Evolutionary conservation across 345 rosid genomes (phyloP).

Genomic region (Euphorbia pulcherrima): DNA sequence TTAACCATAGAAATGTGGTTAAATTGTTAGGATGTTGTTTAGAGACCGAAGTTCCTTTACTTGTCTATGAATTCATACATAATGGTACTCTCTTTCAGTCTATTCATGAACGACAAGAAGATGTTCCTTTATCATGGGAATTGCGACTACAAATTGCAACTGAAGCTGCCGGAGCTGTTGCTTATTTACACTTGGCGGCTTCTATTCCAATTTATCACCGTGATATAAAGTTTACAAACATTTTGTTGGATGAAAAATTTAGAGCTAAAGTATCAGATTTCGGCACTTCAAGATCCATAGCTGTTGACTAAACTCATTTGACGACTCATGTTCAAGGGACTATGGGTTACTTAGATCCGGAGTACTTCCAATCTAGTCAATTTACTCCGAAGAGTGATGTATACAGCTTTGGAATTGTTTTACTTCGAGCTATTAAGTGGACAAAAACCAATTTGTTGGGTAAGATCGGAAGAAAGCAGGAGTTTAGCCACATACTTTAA

Average conservation of each 20-base stretch:
- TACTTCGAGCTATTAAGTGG: background rate
- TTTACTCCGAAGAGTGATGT: slow-evolving; percentile 1
- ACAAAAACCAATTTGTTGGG: background rate
- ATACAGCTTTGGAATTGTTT: background rate
- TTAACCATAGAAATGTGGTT: slow-evolving; percentile 9
- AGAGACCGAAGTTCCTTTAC: no score
- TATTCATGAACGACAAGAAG: background rate
- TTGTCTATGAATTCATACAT: no score
- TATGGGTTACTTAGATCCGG: slow-evolving; percentile 3
- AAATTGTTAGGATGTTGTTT: slow-evolving; percentile 4
- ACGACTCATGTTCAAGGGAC: slow-evolving; percentile 3
- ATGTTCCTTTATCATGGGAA: slow-evolving; percentile 3
- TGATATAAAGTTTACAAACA: slow-evolving; percentile 4
- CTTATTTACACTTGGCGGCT: slow-evolving; percentile 3
- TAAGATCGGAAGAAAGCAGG: background rate
- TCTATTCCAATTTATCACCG: background rate
- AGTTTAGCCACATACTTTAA: background rate
- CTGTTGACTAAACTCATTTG: slow-evolving; percentile 1
- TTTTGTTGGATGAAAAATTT: background rate
- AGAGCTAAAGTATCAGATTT: slow-evolving; percentile 8
- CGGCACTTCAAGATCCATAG: background rate
- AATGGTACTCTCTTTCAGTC: slow-evolving; percentile 4
- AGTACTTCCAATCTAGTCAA: background rate
- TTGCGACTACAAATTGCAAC: background rate
- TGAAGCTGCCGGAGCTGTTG: no score